Conservation (phyloP, 2,329 filamentous ascomycete species). For the Akanthomyces uredinophilus region DNA sequence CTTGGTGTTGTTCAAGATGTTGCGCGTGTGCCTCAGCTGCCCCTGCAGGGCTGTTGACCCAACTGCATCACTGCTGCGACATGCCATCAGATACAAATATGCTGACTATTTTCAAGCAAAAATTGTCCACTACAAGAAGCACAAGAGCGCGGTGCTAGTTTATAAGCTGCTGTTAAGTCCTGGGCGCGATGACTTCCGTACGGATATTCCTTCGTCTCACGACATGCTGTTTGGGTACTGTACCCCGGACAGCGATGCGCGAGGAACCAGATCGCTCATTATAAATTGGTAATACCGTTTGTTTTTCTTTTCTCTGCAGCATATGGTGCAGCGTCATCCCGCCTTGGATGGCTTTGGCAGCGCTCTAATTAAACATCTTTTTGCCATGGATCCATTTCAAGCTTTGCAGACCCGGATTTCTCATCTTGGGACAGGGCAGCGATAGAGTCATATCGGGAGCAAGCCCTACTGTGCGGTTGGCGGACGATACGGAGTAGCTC, state of each 20-base stretch:
- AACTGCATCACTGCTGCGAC: background rate
- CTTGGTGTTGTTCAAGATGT: background rate
- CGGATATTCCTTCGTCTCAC: background rate
- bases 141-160: background rate
- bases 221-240: background rate
- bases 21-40: background rate
- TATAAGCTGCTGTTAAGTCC: too few relatives aligned
- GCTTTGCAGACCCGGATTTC: background rate
- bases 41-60: background rate
- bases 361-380: too few relatives aligned
- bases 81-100: background rate
- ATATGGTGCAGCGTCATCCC: background rate
- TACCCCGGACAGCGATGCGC: background rate
- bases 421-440: background rate
- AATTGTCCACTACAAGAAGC: too few relatives aligned
- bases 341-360: background rate
- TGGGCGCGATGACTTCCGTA: background rate
- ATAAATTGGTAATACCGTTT: too few relatives aligned
- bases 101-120: too few relatives aligned
- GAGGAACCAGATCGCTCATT: too few relatives aligned
- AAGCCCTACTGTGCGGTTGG: background rate
- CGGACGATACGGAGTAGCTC: background rate
- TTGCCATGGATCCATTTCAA: background rate
- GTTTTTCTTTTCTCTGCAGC: too few relatives aligned
- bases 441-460: background rate